Conservation (phyloP, 208 protist genomes). For the Wallacemonas sp. region DNA sequence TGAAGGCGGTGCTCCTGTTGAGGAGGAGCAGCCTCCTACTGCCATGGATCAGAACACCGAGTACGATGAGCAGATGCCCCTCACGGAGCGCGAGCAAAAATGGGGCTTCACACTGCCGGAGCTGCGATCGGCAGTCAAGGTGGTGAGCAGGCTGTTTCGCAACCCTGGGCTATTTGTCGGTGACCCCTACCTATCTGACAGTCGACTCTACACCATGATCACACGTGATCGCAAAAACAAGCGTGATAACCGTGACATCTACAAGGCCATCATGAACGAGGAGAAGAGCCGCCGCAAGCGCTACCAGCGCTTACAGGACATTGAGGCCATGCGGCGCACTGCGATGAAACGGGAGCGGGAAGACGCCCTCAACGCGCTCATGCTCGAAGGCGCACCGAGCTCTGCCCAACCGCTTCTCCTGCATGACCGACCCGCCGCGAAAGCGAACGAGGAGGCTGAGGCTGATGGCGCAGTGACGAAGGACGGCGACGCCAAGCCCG, state of each 20-base stretch:
- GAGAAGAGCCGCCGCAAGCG: slow-evolving; percentile 74
- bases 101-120: slow-evolving; percentile 89
- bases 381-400: slow-evolving; percentile 29
- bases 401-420: slow-evolving; percentile 20
- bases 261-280: slow-evolving; percentile 83
- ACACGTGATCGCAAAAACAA: slow-evolving; percentile 83
- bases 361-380: slow-evolving; percentile 63
- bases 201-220: slow-evolving; percentile 92
- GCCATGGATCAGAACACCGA: slow-evolving; percentile 11
- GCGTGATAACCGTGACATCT: slow-evolving; percentile 65
- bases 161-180: slow-evolving; percentile 83
- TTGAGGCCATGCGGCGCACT: slow-evolving; percentile 64
- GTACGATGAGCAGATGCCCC: slow-evolving; percentile 42
- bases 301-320: slow-evolving; percentile 71
- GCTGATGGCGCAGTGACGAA: not conserved
- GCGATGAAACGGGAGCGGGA: slow-evolving; percentile 89
- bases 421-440: slow-evolving; percentile 3
- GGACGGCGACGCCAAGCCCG: not conserved
- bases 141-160: slow-evolving; percentile 74
- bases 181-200: slow-evolving; percentile 78
- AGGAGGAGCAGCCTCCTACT: slow-evolving; percentile 15
- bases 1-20: not conserved
- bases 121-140: slow-evolving; percentile 66
- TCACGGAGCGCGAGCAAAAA: slow-evolving; percentile 59
- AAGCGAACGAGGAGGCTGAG: not conserved